Evolutionary conservation across 345 rosid genomes (phyloP).

Genomic region (Eucalyptus regnans): DNA sequence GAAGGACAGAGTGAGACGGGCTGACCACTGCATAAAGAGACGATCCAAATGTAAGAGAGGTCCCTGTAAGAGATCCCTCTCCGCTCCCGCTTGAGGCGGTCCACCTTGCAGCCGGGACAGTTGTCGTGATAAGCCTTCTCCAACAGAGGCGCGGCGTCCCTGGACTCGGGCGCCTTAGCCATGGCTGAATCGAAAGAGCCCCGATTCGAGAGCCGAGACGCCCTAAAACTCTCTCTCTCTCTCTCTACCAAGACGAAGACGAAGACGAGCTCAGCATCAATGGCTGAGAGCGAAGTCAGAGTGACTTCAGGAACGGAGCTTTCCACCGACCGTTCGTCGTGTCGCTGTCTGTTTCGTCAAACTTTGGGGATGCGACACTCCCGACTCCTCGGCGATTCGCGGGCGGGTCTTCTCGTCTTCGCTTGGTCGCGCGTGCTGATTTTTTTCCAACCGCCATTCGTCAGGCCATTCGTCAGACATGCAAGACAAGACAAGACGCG

Average conservation of each 20-base stretch:
- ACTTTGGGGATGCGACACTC: background rate
- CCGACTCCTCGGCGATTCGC: background rate
- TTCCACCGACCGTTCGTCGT: background rate
- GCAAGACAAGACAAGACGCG: background rate
- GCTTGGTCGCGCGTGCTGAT: background rate
- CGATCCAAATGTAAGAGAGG: constrained; percentile 7
- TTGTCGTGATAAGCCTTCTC: background rate
- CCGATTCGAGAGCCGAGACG: background rate
- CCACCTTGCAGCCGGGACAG: constrained; percentile 7
- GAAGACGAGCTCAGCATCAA: background rate
- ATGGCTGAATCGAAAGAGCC: background rate
- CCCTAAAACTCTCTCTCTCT: background rate
- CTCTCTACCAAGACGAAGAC: background rate
- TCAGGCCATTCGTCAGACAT: background rate
- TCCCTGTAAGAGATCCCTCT: constrained; percentile 4
- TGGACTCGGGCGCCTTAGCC: background rate
- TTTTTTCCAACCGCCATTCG: background rate
- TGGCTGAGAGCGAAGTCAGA: background rate
- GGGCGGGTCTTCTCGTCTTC: background rate
- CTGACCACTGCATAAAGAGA: constrained; percentile 10
- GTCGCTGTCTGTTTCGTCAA: background rate
- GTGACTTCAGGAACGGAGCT: background rate
- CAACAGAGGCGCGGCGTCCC: background rate
- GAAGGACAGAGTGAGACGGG: background rate
- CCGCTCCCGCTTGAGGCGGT: background rate